These are phyloP conservation scores for Tirmania nivea DNA, from an alignment of 495 filamentous ascomycete genomes.

Conservation along the genomic window DNA sequence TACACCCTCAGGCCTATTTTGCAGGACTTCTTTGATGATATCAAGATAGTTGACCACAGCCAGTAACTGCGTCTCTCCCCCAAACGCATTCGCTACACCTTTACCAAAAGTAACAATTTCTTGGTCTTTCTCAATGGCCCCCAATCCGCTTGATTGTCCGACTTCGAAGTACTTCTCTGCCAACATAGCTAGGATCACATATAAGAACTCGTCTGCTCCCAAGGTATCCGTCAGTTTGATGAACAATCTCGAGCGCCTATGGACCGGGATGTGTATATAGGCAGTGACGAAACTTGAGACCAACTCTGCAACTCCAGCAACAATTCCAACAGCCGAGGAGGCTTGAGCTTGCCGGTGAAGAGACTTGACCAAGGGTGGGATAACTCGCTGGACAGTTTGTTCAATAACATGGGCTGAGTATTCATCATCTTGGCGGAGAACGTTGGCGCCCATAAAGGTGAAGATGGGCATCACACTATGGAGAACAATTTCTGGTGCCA, in stretches of 20 bases:
- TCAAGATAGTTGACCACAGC: conserved; percentile 50
- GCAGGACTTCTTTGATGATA: conserved; percentile 47
- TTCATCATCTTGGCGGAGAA: conserved; percentile 76
- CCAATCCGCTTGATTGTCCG: conserved; percentile 6
- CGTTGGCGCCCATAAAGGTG: conserved; percentile 82
- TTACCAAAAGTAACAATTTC: not conserved
- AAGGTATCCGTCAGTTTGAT: conserved; percentile 58
- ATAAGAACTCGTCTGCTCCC: conserved; percentile 61
- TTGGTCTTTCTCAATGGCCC: conserved; percentile 3
- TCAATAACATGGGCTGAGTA: conserved; percentile 87
- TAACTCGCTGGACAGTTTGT: conserved; percentile 69
- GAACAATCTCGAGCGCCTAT: conserved; percentile 62
- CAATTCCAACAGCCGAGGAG: conserved; percentile 27
- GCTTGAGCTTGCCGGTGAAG: conserved; percentile 36
- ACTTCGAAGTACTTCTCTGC: conserved; percentile 35
- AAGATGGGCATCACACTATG: conserved; percentile 98
- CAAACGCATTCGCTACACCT: not conserved
- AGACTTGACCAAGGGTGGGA: conserved; percentile 74
- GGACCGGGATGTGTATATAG: conserved; percentile 79
- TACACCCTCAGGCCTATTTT: conserved; percentile 39
- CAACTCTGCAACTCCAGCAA: conserved; percentile 61
- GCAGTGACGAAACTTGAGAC: conserved; percentile 81
- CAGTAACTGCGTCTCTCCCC: conserved; percentile 30
- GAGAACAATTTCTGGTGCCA: conserved; percentile 68
- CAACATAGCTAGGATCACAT: conserved; percentile 48